A percentile compares a stretch with the other conserved stretches of the same genome.
Evolutionary conservation across 768 basidiomycete genomes (phyloP).

Genomic region (Suillus lakei): DNA sequence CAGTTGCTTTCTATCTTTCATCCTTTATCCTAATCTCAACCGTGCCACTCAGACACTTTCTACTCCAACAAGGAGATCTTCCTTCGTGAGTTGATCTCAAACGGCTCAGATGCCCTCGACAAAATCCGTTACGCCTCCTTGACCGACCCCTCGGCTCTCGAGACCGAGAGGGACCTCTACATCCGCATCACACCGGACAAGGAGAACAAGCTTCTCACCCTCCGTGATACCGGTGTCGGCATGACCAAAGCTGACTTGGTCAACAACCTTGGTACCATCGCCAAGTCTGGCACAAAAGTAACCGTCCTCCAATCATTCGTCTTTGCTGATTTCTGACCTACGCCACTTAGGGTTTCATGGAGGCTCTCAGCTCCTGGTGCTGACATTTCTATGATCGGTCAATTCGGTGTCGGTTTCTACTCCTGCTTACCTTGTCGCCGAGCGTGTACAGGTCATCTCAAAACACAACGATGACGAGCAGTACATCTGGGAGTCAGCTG

Average conservation of each 20-base stretch:
- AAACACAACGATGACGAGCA: slow-evolving; percentile 99
- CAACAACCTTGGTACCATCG: slow-evolving; percentile 97
- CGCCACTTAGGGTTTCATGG: slow-evolving; percentile 89
- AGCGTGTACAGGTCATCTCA: slow-evolving; percentile 97
- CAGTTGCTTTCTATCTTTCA: slow-evolving; percentile 34
- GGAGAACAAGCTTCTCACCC: slow-evolving; percentile 88
- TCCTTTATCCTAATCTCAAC: slow-evolving; percentile 9
- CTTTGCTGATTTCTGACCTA: slow-evolving; percentile 1
- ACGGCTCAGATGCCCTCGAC: slow-evolving; percentile 97
- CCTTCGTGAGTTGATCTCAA: slow-evolving; percentile 97
- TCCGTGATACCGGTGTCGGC: slow-evolving; percentile 97
- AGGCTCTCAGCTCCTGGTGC: slow-evolving; percentile 91
- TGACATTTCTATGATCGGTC: slow-evolving; percentile 96
- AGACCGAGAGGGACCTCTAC: slow-evolving; percentile 88
- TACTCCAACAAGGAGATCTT: slow-evolving; percentile 99
- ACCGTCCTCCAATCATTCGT: slow-evolving; percentile 18
- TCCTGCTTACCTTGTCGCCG: slow-evolving; percentile 99
- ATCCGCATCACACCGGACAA: slow-evolving; percentile 96
- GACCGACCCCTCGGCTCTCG: slow-evolving; percentile 90
- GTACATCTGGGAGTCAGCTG: slow-evolving; percentile 99
- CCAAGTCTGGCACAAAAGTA: slow-evolving; percentile 93
- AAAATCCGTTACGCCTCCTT: slow-evolving; percentile 98
- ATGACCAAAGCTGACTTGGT: slow-evolving; percentile 99
- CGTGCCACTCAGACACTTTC: slow-evolving; percentile 80
- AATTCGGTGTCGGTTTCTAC: slow-evolving; percentile 99